These are phyloP conservation scores for Xerocomus brunneocitrinus DNA, from an alignment of 768 basidiomycete genomes.

Conservation along the genomic window DNA sequence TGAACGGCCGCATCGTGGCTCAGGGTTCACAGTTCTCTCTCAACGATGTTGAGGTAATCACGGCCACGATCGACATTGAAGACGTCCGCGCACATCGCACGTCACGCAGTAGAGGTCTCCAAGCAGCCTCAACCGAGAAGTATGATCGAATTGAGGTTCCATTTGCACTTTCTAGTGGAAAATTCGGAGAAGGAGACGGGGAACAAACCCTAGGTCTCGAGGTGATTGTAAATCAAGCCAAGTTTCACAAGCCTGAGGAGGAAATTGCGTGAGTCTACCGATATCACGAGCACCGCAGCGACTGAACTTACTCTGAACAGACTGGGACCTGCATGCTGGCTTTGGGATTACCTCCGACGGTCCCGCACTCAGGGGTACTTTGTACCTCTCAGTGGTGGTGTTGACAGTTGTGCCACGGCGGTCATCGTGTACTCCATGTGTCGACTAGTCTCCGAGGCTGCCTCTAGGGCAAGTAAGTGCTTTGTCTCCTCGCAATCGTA, in stretches of 20 bases:
- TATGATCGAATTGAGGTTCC: conserved; percentile 83
- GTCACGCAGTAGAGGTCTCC: conserved; percentile 80
- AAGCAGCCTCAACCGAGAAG: conserved; percentile 69
- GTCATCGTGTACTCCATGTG: conserved; percentile 98
- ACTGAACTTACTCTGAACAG: conserved; percentile 37
- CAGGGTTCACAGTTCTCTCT: conserved; percentile 98
- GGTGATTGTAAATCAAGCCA: conserved; percentile 35
- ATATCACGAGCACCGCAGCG: not conserved
- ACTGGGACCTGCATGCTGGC: conserved; percentile 96
- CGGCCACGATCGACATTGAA: conserved; percentile 95
- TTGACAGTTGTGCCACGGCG: conserved; percentile 96
- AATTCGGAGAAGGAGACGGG: conserved; percentile 59
- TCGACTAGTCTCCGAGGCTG: conserved; percentile 79
- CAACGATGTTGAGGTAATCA: conserved; percentile 93
- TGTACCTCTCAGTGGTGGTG: conserved; percentile 90
- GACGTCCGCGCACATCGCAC: conserved; percentile 89
- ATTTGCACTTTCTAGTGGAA: conserved; percentile 73
- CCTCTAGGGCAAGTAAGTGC: conserved; percentile 59
- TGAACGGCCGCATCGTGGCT: conserved; percentile 88
- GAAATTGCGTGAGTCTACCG: conserved; percentile 81
- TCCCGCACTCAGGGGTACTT: conserved; percentile 95
- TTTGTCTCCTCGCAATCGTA: not conserved
- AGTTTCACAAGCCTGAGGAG: conserved; percentile 86
- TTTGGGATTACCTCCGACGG: conserved; percentile 98
- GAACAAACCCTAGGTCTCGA: conserved; percentile 45